Conservation (phyloP, 75 land plant genomes). For the Selaginella tamariscina region DNA sequence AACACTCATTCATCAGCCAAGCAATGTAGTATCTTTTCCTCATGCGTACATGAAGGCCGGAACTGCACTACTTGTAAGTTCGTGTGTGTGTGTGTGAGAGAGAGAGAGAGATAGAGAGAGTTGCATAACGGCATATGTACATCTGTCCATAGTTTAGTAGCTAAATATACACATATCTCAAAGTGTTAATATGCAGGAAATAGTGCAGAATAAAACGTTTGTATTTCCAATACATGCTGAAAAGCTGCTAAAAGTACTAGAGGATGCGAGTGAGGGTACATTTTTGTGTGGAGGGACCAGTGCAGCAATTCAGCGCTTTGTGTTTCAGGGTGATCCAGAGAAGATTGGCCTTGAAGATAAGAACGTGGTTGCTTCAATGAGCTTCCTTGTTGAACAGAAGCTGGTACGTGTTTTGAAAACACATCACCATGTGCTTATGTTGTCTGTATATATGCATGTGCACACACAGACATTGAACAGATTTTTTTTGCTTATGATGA, state of each 20-base stretch:
- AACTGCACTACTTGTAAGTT: slow-evolving; percentile 49
- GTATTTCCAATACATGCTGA: slow-evolving; percentile 42
- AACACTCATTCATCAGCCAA: slow-evolving; percentile 33
- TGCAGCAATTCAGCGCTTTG: slow-evolving; percentile 44
- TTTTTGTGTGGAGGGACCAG: slow-evolving; percentile 63
- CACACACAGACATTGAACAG: too few species aligned
- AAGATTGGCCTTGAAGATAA: slow-evolving; percentile 60
- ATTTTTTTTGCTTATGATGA: not conserved
- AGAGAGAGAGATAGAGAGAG: too few species aligned
- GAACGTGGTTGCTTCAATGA: slow-evolving; percentile 60
- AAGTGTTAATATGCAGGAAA: slow-evolving; percentile 37
- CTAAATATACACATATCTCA: not conserved
- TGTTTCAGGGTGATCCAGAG: slow-evolving; percentile 66
- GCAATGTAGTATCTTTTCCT: slow-evolving; percentile 35
- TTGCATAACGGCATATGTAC: too few species aligned
- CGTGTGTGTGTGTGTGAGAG: too few species aligned
- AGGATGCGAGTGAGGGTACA: slow-evolving; percentile 87
- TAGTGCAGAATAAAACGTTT: slow-evolving; percentile 42
- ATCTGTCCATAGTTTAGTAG: too few species aligned
- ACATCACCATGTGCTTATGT: too few species aligned
- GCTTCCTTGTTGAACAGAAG: slow-evolving; percentile 59
- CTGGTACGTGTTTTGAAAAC: slow-evolving; percentile 35
- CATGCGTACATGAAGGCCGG: slow-evolving; percentile 58
- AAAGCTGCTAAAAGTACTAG: slow-evolving; percentile 56
- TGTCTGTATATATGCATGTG: too few species aligned